Percentiles rank a stretch among this genome's conserved stretches.
These are phyloP conservation scores for Globisporangium rhizosaccharum DNA, from an alignment of 352 stramenopile species.

Conservation along the genomic window DNA sequence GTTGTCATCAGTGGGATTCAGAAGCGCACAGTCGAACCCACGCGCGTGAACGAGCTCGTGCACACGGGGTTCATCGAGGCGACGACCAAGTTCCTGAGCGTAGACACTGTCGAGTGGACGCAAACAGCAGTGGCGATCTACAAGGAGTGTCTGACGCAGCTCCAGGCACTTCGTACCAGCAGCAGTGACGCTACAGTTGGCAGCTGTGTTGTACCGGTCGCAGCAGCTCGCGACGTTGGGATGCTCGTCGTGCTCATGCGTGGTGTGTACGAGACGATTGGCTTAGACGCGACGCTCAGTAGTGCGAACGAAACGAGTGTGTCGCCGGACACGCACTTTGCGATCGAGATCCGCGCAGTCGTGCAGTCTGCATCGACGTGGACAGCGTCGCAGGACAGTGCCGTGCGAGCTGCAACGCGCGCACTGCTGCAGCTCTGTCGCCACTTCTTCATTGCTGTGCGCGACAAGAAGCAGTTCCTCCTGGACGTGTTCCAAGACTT, in stretches of 20 bases:
- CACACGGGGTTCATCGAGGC: conserved; percentile 13
- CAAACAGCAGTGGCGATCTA: conserved; percentile 32
- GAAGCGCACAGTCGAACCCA: conserved; percentile 30
- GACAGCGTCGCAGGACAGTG: conserved; percentile 15
- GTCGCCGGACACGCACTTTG: conserved; percentile 37
- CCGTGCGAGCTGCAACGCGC: conserved; percentile 12
- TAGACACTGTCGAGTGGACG: conserved; percentile 24
- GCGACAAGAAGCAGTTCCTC: conserved; percentile 65
- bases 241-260: conserved; percentile 39
- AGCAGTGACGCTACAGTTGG: background rate
- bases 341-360: conserved; percentile 34
- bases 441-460: conserved; percentile 43
- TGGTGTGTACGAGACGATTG: conserved; percentile 32
- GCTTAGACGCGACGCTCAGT: conserved; percentile 16
- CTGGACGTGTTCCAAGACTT: conserved; percentile 66
- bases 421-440: conserved; percentile 32
- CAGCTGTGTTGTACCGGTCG: background rate
- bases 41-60: conserved; percentile 27
- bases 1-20: conserved; percentile 20
- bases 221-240: conserved; percentile 11
- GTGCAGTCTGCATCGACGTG: conserved; percentile 29
- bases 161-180: conserved; percentile 19
- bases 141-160: conserved; percentile 21
- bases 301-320: conserved; percentile 1
- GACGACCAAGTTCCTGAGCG: conserved; percentile 6